Evolutionary conservation across 352 stramenopile species (phyloP).

Genomic region (Pythium scleroteichum): DNA sequence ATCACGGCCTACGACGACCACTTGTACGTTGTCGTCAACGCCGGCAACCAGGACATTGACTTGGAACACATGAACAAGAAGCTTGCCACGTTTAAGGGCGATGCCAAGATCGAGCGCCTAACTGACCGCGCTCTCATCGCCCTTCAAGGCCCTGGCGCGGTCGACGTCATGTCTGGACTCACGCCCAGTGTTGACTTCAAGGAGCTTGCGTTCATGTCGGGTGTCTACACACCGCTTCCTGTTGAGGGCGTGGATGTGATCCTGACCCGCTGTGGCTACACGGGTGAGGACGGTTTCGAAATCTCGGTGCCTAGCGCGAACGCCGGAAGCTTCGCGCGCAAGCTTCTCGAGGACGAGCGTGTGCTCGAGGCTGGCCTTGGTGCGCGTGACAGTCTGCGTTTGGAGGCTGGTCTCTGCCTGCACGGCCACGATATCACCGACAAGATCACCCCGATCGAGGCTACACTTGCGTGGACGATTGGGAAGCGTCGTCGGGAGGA

Average conservation of each 20-base stretch:
- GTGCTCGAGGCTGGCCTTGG: slow-evolving; percentile 94
- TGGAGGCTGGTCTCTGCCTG: slow-evolving; percentile 98
- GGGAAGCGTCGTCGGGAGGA: slow-evolving; percentile 82
- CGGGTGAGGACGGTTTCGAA: slow-evolving; percentile 99
- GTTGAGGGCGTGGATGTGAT: slow-evolving; percentile 72
- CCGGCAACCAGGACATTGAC: slow-evolving; percentile 96
- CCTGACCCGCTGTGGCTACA: slow-evolving; percentile 98
- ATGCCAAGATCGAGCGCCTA: slow-evolving; percentile 95
- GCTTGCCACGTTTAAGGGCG: slow-evolving; percentile 86
- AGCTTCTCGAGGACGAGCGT: slow-evolving; percentile 61
- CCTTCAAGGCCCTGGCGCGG: slow-evolving; percentile 94
- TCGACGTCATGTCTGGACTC: slow-evolving; percentile 79
- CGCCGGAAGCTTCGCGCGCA: slow-evolving; percentile 50
- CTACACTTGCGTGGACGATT: slow-evolving; percentile 93
- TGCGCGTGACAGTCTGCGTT: slow-evolving; percentile 95
- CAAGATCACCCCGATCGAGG: slow-evolving; percentile 95
- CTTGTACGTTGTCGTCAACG: slow-evolving; percentile 97
- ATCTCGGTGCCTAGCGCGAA: slow-evolving; percentile 87
- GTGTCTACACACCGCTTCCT: slow-evolving; percentile 83
- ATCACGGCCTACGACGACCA: slow-evolving; percentile 95
- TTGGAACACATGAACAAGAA: slow-evolving; percentile 92
- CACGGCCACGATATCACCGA: slow-evolving; percentile 98
- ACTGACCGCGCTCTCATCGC: slow-evolving; percentile 93
- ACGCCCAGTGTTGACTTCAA: slow-evolving; percentile 89
- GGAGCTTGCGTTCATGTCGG: slow-evolving; percentile 97